Percentiles rank a stretch among this genome's conserved stretches.
These are phyloP conservation scores for Penicillium glabrum DNA, from an alignment of 2,329 filamentous ascomycete genomes.

Conservation along the genomic window DNA sequence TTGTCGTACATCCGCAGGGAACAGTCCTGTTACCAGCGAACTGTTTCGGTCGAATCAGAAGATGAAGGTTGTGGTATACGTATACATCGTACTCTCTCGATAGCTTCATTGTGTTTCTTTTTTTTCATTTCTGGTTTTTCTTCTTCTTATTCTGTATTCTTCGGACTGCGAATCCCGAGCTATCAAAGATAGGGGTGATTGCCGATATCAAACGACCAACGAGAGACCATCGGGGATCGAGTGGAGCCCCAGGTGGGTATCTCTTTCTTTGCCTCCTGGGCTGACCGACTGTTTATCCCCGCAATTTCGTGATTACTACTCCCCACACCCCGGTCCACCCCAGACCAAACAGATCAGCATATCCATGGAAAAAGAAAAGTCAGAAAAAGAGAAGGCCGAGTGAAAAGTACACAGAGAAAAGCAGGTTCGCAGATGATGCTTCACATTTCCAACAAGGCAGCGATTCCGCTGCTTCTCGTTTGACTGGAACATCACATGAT, in stretches of 20 bases:
- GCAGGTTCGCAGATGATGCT: conserved; percentile 9
- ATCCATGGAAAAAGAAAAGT: not conserved
- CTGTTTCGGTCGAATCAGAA: conserved; percentile 13
- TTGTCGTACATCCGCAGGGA: conserved; percentile 20
- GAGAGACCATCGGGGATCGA: not conserved
- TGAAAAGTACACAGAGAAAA: not conserved
- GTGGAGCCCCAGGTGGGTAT: not conserved
- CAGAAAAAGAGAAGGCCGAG: not conserved
- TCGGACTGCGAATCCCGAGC: not conserved
- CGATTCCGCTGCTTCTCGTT: conserved; percentile 1
- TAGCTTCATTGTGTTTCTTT: not conserved
- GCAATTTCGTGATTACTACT: conserved; percentile 4
- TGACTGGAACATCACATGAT: conserved; percentile 29
- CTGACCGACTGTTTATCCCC: conserved; percentile 8
- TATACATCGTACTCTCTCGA: not conserved
- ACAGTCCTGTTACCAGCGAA: conserved; percentile 7
- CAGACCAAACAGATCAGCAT: conserved; percentile 10
- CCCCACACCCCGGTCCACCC: conserved; percentile 4
- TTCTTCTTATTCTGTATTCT: not conserved
- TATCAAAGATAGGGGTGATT: not conserved
- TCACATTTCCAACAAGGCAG: conserved; percentile 2
- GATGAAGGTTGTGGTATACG: not conserved
- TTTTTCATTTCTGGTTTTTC: not conserved
- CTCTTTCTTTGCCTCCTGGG: not conserved
- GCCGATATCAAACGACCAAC: not conserved